Evolutionary conservation across 2,329 filamentous ascomycete genomes (phyloP).

Genomic region (Colletotrichum melonis): DNA sequence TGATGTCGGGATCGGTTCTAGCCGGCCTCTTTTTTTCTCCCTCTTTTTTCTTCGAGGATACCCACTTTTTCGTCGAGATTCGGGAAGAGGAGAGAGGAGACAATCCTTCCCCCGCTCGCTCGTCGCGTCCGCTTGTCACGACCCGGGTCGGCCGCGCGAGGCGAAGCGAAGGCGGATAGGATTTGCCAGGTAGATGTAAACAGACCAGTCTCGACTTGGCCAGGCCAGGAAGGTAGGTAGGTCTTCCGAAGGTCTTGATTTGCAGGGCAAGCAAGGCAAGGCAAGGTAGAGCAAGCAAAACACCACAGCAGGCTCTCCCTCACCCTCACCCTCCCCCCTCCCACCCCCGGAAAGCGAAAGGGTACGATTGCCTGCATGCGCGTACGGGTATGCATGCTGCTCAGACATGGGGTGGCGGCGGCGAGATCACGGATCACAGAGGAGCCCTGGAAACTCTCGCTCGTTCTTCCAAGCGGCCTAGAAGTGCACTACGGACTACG

Average conservation of each 20-base stretch:
- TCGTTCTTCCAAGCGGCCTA: background rate
- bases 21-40: background rate
- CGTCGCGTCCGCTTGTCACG: constrained; percentile 7
- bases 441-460: constrained; percentile 12
- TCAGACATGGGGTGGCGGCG: constrained; percentile 34
- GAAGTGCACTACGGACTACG: background rate
- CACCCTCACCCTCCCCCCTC: background rate
- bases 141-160: constrained; percentile 26
- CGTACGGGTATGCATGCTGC: constrained; percentile 34
- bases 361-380: constrained; percentile 33
- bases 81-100: no score
- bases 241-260: constrained; percentile 3
- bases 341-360: constrained; percentile 16
- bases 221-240: constrained; percentile 9
- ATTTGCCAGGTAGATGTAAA: constrained; percentile 3
- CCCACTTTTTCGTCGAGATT: constrained; percentile 7
- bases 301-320: background rate
- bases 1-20: constrained; percentile 6
- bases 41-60: background rate
- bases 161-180: constrained; percentile 13
- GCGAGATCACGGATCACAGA: constrained; percentile 34
- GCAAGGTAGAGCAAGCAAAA: constrained; percentile 1
- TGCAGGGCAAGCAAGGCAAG: background rate
- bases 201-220: constrained; percentile 16
- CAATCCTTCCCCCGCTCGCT: constrained; percentile 6